These are phyloP conservation scores for Coemansia sp. DNA, from an alignment of 192 early-diverging fungal genomes.

Conservation along the genomic window DNA sequence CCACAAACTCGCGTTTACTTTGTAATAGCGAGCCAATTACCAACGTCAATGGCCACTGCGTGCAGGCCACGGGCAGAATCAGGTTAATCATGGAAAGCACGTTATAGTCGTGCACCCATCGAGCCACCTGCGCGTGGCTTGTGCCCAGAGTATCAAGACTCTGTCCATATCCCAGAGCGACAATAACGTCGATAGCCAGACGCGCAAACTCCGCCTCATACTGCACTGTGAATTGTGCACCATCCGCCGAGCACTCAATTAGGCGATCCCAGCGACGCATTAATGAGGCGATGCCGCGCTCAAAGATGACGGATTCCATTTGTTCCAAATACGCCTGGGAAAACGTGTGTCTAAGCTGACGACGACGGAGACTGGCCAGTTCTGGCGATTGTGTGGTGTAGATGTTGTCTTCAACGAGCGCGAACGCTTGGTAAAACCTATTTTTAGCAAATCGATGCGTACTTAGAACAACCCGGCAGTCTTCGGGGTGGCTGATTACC, in stretches of 20 bases:
- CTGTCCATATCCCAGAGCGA: constrained; percentile 35
- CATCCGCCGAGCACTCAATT: neutral
- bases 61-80: constrained; percentile 5
- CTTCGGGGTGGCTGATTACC: constrained; percentile 18
- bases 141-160: constrained; percentile 21
- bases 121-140: constrained; percentile 8
- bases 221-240: constrained; percentile 5
- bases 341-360: constrained; percentile 18
- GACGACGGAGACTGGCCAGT: constrained; percentile 15
- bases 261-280: constrained; percentile 21
- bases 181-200: constrained; percentile 29
- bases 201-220: constrained; percentile 25
- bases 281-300: constrained; percentile 17
- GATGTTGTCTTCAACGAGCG: constrained; percentile 16
- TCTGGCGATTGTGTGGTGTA: constrained; percentile 29
- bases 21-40: constrained; percentile 4
- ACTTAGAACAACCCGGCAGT: constrained; percentile 19
- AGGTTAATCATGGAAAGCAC: constrained; percentile 14
- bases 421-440: constrained; percentile 25
- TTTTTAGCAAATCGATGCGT: constrained; percentile 34
- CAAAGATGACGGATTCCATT: constrained; percentile 35
- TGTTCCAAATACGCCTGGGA: neutral
- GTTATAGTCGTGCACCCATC: constrained; percentile 21
- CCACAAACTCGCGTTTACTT: constrained; percentile 21
- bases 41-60: constrained; percentile 11